Conservation (phyloP, 345 rosid genomes). For the Lagerstroemia speciosa region DNA sequence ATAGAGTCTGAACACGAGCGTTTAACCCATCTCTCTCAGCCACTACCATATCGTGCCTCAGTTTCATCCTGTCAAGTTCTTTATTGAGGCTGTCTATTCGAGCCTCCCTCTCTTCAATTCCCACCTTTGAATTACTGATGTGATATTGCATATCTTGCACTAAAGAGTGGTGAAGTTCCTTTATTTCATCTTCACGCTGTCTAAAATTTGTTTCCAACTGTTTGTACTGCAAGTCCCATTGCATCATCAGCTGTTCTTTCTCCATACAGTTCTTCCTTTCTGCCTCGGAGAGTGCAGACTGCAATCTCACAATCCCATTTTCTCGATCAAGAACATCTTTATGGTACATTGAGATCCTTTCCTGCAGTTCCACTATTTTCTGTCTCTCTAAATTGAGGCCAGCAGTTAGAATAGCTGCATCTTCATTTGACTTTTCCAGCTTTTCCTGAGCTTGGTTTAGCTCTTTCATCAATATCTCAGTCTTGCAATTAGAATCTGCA, state of each 20-base stretch:
- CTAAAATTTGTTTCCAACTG: slow-evolving; percentile 33
- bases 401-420: slow-evolving; percentile 14
- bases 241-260: slow-evolving; percentile 45
- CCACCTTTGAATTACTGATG: slow-evolving; percentile 30
- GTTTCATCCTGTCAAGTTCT: slow-evolving; percentile 26
- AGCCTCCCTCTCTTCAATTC: slow-evolving; percentile 24
- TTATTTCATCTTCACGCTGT: slow-evolving; percentile 26
- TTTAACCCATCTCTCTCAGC: slow-evolving; percentile 44
- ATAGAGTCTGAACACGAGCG: slow-evolving; percentile 29
- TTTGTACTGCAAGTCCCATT: slow-evolving; percentile 28
- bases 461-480: slow-evolving; percentile 24
- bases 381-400: slow-evolving; percentile 28
- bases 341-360: slow-evolving; percentile 21
- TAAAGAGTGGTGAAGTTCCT: slow-evolving; percentile 10
- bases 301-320: slow-evolving; percentile 27
- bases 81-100: slow-evolving; percentile 32
- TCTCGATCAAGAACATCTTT: slow-evolving; percentile 30
- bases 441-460: slow-evolving; percentile 22
- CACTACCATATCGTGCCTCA: slow-evolving; percentile 34
- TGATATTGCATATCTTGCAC: slow-evolving; percentile 24
- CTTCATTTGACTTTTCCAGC: slow-evolving; percentile 24
- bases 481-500: slow-evolving; percentile 18
- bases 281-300: slow-evolving; percentile 35
- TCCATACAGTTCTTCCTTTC: slow-evolving; percentile 39
- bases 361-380: slow-evolving; percentile 36